Conservation (phyloP, 1,284 basidiomycete species). For the Agroathelia rolfsii region DNA sequence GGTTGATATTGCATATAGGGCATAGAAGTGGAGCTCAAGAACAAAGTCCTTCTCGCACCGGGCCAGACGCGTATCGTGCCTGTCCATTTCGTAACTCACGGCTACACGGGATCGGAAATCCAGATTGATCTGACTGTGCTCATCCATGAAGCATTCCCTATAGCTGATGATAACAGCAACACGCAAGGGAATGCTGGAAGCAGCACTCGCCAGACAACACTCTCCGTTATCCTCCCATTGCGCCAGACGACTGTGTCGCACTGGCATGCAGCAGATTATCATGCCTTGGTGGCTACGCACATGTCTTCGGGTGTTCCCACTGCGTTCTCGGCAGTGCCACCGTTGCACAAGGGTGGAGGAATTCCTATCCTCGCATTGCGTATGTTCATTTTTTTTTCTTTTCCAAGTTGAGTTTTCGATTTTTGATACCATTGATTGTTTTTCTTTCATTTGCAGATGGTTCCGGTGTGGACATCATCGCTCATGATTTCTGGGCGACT, state of each 20-base stretch:
- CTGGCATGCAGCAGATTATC: no score
- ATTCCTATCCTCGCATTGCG: slow-evolving; percentile 64
- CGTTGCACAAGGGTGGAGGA: slow-evolving; percentile 20
- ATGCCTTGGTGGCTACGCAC: no score
- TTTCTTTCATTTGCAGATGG: slow-evolving; percentile 41
- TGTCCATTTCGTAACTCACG: slow-evolving; percentile 23
- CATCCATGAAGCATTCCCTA: no score
- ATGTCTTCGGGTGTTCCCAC: no score
- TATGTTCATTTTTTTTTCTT: slow-evolving; percentile 24
- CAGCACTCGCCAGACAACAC: not conserved
- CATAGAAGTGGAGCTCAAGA: slow-evolving; percentile 27
- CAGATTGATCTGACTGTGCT: slow-evolving; percentile 26
- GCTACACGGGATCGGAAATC: slow-evolving; percentile 20
- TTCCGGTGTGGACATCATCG: slow-evolving; percentile 64
- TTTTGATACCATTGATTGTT: slow-evolving; percentile 2
- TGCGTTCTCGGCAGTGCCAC: slow-evolving; percentile 47
- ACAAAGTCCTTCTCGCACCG: slow-evolving; percentile 38
- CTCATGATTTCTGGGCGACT: slow-evolving; percentile 44
- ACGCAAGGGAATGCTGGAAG: no score
- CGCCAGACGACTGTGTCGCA: no score
- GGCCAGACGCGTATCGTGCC: slow-evolving; percentile 52
- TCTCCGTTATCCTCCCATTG: slow-evolving; percentile 29
- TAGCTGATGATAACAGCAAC: no score
- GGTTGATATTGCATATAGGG: slow-evolving; percentile 17
- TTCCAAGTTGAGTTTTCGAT: not conserved